Evolutionary conservation across 345 rosid species (phyloP), one percentile per base, ranked within the genome.

Genomic region (Adansonia digitata): DNA sequence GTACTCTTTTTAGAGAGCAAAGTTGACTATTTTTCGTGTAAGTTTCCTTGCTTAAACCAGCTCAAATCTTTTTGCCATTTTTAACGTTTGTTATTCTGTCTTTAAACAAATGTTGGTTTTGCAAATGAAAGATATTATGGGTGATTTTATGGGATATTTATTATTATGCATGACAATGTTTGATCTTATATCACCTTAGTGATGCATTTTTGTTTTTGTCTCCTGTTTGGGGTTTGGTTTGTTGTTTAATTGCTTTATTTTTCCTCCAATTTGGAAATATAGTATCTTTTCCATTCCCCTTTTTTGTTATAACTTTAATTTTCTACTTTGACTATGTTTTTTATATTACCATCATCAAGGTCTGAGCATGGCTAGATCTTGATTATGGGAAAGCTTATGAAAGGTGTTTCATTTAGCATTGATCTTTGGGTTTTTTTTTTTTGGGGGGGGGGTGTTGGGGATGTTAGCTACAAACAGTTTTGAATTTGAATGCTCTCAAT

Each of bases 121-220:
- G 43, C 34, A 43, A 46, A 15, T 27, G 15, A 31, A 14, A 31
- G 56, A 51, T 9, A 73, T 39, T 62, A 51, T 31, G 60, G 53
- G 8, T 39, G n/a, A 51, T 11, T 24, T 5, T 45, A 4, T 59
- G 26, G 17, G 59, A 6, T 27, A 13, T 5, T 57, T 57, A 4
- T 26, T 8, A 11, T 39, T 60, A 45, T 8, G 46, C 5, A 10
- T 22, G 35, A 24, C 67, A 73, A 62, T 78, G 75, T 11, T 63
- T 68, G 85, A 77, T 82, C 85, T 74, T 61, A 14, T 39, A 1
- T 56, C 29, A 64, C 49, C 10, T 15, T 75, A 14, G 24, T 49
- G 63, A 48, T n/a, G 62, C 77, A 46, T 66, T 56, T 43, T 27
- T 52, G 1, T 43, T 48, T 56, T 2, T 9, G 0, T 29, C 20